Percentiles rank a stretch among this genome's conserved stretches.
Conservation (phyloP, 2,329 filamentous ascomycete species). For the Metarhizium humberi region DNA sequence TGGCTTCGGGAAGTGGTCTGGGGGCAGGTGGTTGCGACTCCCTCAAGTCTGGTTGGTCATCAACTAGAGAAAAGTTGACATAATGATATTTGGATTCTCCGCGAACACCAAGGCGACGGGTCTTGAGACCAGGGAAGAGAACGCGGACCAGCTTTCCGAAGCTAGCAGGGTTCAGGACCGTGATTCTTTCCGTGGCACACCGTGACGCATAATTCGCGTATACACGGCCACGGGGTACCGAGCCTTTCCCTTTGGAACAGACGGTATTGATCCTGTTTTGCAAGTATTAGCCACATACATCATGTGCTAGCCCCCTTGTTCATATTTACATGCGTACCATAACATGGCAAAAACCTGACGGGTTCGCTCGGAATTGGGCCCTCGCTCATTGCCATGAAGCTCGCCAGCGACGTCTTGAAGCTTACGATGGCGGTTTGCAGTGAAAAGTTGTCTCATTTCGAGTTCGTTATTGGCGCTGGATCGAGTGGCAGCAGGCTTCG, state of each 20-base stretch:
- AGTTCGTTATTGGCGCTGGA: conserved; percentile 73
- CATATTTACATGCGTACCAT: conserved; percentile 47
- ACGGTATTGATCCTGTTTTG: conserved; percentile 58
- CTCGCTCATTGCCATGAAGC: conserved; percentile 69
- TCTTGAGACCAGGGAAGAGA: conserved; percentile 91
- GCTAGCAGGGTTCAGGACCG: conserved; percentile 90
- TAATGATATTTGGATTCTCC: conserved; percentile 99
- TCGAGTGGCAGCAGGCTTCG: conserved; percentile 50
- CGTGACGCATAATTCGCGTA: conserved; percentile 92
- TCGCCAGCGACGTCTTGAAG: conserved; percentile 66
- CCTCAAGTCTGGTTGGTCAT: conserved; percentile 42
- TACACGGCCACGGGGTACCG: conserved; percentile 84
- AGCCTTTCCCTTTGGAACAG: conserved; percentile 67
- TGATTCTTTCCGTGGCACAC: conserved; percentile 88
- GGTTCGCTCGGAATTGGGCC: conserved; percentile 72
- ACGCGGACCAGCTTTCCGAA: conserved; percentile 97
- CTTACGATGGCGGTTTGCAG: conserved; percentile 56
- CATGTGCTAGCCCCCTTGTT: neutral
- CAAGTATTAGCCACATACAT: neutral
- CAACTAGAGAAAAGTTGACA: conserved; percentile 53
- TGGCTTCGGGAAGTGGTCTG: conserved; percentile 39
- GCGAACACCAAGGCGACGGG: conserved; percentile 79
- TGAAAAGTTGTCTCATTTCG: conserved; percentile 68
- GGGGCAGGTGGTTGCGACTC: conserved; percentile 36
- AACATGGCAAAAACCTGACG: conserved; percentile 85